Percentiles rank a stretch among this genome's conserved stretches.
These are phyloP conservation scores for Globisporangium sylvaticum DNA, from an alignment of 352 stramenopile genomes.

Conservation along the genomic window DNA sequence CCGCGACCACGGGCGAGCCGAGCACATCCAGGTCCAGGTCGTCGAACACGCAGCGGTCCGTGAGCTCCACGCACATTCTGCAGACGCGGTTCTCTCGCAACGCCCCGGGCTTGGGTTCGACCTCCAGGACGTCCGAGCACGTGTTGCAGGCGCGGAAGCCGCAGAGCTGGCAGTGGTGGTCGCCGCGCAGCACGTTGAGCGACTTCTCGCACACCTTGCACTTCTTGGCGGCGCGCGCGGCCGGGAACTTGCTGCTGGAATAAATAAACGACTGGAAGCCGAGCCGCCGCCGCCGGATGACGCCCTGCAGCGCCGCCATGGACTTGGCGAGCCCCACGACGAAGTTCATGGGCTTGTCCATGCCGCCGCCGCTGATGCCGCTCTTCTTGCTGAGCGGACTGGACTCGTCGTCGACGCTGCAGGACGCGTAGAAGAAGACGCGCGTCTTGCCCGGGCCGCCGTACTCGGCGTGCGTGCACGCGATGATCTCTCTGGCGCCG, in stretches of 20 bases:
- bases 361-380: not conserved
- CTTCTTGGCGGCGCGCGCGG: slow-evolving; percentile 17
- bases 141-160: slow-evolving; percentile 31
- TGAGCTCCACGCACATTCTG: slow-evolving; percentile 18
- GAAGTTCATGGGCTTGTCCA: slow-evolving; percentile 25
- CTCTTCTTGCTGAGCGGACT: not conserved
- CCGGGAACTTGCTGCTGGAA: slow-evolving; percentile 16
- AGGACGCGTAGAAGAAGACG: slow-evolving; percentile 28
- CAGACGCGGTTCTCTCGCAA: slow-evolving; percentile 26
- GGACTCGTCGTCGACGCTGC: slow-evolving; percentile 25
- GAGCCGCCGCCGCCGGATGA: slow-evolving; percentile 26
- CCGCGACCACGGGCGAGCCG: slow-evolving; percentile 17
- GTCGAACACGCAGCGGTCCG: slow-evolving; percentile 33
- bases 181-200: slow-evolving; percentile 23
- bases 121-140: slow-evolving; percentile 20
- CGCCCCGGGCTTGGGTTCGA: slow-evolving; percentile 20
- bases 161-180: slow-evolving; percentile 35
- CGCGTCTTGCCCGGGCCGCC: slow-evolving; percentile 17
- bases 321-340: slow-evolving; percentile 18
- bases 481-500: slow-evolving; percentile 27
- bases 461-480: slow-evolving; percentile 25
- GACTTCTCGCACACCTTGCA: slow-evolving; percentile 33
- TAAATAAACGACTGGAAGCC: slow-evolving; percentile 34
- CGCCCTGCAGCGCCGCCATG: slow-evolving; percentile 14
- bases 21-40: slow-evolving; percentile 23